These are phyloP conservation scores for Neonectria punicea DNA, from an alignment of 2,329 filamentous ascomycete species.

Conservation along the genomic window DNA sequence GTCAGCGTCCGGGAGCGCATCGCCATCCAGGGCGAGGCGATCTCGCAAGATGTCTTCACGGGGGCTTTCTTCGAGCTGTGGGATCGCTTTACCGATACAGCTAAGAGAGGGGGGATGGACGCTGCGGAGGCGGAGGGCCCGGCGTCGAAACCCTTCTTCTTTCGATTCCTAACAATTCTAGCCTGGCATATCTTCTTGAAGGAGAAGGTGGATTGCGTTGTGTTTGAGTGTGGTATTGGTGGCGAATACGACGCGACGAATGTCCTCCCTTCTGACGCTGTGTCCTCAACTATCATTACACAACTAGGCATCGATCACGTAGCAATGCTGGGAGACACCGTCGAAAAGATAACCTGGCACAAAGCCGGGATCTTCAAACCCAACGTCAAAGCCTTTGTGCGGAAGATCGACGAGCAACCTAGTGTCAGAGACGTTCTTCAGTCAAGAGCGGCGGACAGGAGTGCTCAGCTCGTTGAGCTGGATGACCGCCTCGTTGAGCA, in stretches of 20 bases:
- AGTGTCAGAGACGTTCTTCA: conserved; percentile 65
- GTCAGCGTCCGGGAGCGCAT: conserved; percentile 87
- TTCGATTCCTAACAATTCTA: conserved; percentile 89
- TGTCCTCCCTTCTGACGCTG: conserved; percentile 70
- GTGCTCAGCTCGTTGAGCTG: conserved; percentile 55
- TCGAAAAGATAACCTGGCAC: conserved; percentile 88
- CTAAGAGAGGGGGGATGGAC: conserved; percentile 45
- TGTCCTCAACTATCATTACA: conserved; percentile 78
- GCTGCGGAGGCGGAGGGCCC: conserved; percentile 63
- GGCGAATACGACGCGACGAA: conserved; percentile 96
- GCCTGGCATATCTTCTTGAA: conserved; percentile 84
- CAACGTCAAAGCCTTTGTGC: conserved; percentile 56
- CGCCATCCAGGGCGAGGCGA: conserved; percentile 77
- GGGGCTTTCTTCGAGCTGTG: conserved; percentile 86
- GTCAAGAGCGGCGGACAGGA: conserved; percentile 68
- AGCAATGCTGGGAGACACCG: conserved; percentile 79
- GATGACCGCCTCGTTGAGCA: conserved; percentile 49
- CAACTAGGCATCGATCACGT: conserved; percentile 89
- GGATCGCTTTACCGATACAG: conserved; percentile 66
- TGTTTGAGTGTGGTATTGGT: conserved; percentile 94
- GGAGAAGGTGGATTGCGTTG: conserved; percentile 79
- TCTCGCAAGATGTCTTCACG: conserved; percentile 76
- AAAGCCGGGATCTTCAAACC: conserved; percentile 88
- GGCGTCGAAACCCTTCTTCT: conserved; percentile 85
- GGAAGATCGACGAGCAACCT: conserved; percentile 42